Conservation (phyloP, 345 rosid species). For the Arabidopsis suecica region DNA sequence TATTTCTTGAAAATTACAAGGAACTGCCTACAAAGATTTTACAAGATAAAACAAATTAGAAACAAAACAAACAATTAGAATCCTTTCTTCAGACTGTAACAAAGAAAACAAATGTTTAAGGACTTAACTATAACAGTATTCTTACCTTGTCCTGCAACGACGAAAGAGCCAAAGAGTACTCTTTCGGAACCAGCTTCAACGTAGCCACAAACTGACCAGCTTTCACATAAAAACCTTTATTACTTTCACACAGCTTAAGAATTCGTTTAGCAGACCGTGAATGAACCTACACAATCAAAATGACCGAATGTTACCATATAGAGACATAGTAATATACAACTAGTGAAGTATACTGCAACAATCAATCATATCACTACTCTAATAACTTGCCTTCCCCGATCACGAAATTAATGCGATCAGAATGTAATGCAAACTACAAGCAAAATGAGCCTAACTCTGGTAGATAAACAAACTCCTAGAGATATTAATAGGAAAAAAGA, state of each 20-base stretch:
- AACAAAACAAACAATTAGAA: slow-evolving; percentile 20
- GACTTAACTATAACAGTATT: neutral
- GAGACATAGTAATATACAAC: neutral
- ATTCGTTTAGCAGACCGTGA: slow-evolving; percentile 77
- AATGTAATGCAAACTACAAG: neutral
- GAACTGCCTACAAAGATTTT: slow-evolving; percentile 62
- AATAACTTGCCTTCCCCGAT: neutral
- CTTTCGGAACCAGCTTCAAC: slow-evolving; percentile 75
- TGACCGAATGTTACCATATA: neutral
- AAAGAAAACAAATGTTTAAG: too few species aligned
- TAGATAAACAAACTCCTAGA: too few species aligned
- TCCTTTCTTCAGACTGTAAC: neutral
- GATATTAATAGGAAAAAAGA: too few species aligned
- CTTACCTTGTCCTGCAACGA: slow-evolving; percentile 82
- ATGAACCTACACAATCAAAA: slow-evolving; percentile 61
- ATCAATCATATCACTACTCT: neutral
- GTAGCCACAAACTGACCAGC: slow-evolving; percentile 92
- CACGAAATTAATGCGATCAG: neutral
- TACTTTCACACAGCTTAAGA: slow-evolving; percentile 67
- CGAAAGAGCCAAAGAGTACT: slow-evolving; percentile 70
- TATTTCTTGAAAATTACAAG: slow-evolving; percentile 69
- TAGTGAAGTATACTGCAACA: neutral
- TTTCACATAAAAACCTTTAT: slow-evolving; percentile 87
- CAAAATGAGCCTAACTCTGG: neutral
- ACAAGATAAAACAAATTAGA: slow-evolving; percentile 26